A percentile compares a stretch with the other conserved stretches of the same genome.
phyloP scores from a whole-genome alignment of 2,329 filamentous ascomycete genomes.

The Phoma sp. region DNA sequence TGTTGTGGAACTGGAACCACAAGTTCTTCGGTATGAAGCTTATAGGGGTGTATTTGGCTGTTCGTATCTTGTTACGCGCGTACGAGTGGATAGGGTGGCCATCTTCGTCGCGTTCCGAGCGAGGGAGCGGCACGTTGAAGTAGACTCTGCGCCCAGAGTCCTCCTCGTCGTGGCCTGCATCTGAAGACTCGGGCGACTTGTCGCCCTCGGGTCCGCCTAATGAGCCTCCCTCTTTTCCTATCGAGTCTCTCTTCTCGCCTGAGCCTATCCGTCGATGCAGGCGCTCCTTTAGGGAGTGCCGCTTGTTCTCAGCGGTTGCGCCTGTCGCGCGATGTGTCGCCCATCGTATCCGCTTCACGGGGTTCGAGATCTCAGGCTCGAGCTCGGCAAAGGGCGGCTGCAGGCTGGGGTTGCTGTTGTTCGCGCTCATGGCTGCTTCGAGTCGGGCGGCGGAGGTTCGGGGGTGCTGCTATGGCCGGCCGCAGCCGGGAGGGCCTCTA shows the following conservation, averaged over 20 bases:
- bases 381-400: conserved; percentile 31
- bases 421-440: conserved; percentile 15
- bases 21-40: conserved; percentile 97
- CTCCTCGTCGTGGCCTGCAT: conserved; percentile 50
- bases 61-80: conserved; percentile 94
- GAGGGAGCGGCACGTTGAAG: conserved; percentile 85
- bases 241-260: conserved; percentile 67
- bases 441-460: conserved; percentile 25
- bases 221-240: conserved; percentile 46
- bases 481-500: conserved; percentile 49
- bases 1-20: conserved; percentile 97
- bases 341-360: conserved; percentile 87
- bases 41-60: conserved; percentile 94
- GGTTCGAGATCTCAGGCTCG: conserved; percentile 63
- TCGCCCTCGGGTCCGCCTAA: conserved; percentile 45
- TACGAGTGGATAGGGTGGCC: conserved; percentile 75
- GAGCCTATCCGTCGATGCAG: conserved; percentile 68
- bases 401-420: conserved; percentile 24
- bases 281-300: conserved; percentile 81
- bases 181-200: conserved; percentile 52
- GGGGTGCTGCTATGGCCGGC: conserved; percentile 41
- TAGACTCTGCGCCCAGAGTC: conserved; percentile 67
- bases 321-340: conserved; percentile 88
- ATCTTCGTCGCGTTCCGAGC: conserved; percentile 78
- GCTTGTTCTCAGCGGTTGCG: conserved; percentile 78